Percentiles rank a stretch among this genome's conserved stretches.
phyloP scores from a whole-genome alignment of 805 yeast genomes.

The Pichia scutulata region DNA sequence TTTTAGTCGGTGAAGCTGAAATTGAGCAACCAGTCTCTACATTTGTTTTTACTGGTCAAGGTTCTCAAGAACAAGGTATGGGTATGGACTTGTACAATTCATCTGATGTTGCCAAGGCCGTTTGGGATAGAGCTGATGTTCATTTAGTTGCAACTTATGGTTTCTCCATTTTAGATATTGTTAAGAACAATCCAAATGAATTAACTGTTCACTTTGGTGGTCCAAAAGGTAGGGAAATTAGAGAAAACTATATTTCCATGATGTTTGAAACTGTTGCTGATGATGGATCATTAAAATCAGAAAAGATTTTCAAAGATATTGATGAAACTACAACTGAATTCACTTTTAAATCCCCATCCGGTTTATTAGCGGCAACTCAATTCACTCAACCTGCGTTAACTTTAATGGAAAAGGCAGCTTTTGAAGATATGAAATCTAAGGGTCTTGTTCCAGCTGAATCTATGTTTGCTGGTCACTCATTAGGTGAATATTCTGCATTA shows the following conservation, averaged over 20 bases:
- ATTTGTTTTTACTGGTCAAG: slow-evolving; percentile 98
- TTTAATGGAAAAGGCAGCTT: slow-evolving; percentile 97
- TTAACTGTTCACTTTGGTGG: slow-evolving; percentile 97
- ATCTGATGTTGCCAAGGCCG: slow-evolving; percentile 85
- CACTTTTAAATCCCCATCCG: slow-evolving; percentile 89
- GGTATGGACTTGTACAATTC: slow-evolving; percentile 97
- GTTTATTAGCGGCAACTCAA: slow-evolving; percentile 95
- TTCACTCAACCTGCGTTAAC: slow-evolving; percentile 99
- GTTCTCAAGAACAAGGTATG: slow-evolving; percentile 99
- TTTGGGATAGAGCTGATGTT: slow-evolving; percentile 96
- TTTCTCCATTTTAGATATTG: slow-evolving; percentile 93
- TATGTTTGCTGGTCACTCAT: slow-evolving; percentile 97
- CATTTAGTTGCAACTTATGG: slow-evolving; percentile 94
- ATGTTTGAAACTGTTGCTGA: slow-evolving; percentile 91
- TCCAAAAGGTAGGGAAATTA: slow-evolving; percentile 89
- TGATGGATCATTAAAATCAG: slow-evolving; percentile 77
- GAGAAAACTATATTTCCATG: slow-evolving; percentile 93
- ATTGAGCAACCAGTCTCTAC: slow-evolving; percentile 97
- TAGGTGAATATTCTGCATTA: slow-evolving; percentile 97
- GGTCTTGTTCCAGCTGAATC: slow-evolving; percentile 91
- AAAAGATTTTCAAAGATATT: slow-evolving; percentile 92
- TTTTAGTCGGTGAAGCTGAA: slow-evolving; percentile 93
- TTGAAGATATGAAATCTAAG: slow-evolving; percentile 93
- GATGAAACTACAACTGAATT: slow-evolving; percentile 71
- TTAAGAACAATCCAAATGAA: slow-evolving; percentile 90